Base-by-base conservation (phyloP, 495 filamentous ascomycete species). In the Penicillium lagena region DNA sequence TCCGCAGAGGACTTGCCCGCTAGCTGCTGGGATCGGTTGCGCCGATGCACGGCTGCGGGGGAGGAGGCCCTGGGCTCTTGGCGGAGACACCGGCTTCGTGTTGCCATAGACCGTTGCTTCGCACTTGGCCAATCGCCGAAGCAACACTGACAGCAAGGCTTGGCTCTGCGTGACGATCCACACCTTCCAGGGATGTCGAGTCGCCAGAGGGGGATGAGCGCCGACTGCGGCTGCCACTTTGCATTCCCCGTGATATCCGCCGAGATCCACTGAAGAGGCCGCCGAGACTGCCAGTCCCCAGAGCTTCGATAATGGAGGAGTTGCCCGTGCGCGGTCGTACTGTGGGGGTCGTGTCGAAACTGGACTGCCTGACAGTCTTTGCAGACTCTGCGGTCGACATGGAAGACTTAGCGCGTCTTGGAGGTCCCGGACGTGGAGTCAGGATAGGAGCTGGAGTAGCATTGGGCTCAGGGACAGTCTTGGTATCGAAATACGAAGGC, bases 111-210 rank as follows among this genome's bases (percentile, higher is more conserved):
- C 54, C 66, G 7, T 78, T 66, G 22, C 67, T 63, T 30, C 82
- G 75, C 36, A 86, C 61, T 43, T 75, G 79, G 7, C 83, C 83
- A n/a, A 77, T 71, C 1, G 82, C 82, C 35, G 81, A 65, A 5
- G 80, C 74, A 28, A 72, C 78, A 47, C 75, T 86, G 35, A 85
- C 51, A 14, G 79, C 76, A 13, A 85, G 66, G 50, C 72, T 80
- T 11, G 86, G 75, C 46, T 80, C 83, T 14, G 80, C 77, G 51
- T 78, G 81, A 49, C 78, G 80, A 45, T 87, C 79, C 38, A 63
- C 73, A 12, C 22, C 22, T 22, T 72, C 75, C 37, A 80, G 67
- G 22, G 79, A 55, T 2, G 68, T 71, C 14, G 77, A 58, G 42
- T 87, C 82, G 11, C 78, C 73, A 1, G 81, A 80, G 12, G 70